Base-by-base conservation (phyloP, 1,284 basidiomycete species). In the Kwoniella shivajii region DNA sequence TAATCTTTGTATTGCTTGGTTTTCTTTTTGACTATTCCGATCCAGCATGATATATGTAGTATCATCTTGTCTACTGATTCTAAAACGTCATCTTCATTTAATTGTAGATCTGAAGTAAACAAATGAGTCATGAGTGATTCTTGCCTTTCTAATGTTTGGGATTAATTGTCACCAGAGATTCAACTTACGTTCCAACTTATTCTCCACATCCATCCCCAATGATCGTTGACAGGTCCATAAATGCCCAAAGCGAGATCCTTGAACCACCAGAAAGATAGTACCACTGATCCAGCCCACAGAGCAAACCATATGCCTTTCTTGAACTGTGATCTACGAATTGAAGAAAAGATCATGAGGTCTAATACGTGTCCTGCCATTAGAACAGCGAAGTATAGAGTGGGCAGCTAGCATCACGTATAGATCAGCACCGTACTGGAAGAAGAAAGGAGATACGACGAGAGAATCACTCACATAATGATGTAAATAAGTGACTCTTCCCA, bases 351-450 rank as follows among this genome's bases (percentile, higher is more conserved):
- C 77, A 92, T 90, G 75, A 95, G 92, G 78, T 99, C 94, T 62
- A 96, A 81, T 44, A 98, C 74, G 74, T 97, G 92, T 0, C 86
- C 90, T 41, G 88, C 81, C 87, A 97, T 92, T 53, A 99, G 79
- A 42, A 98, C 91, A 4, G 93, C 85, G 80, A 99, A 99, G 82
- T 94, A 98, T 13, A 98, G 80, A 0, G 95, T 95, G 2, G 95
- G 95, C 6, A 99, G 86, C 88, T 90, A 22, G 41, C 27, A 31
- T 24, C 10, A 41, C 37, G 22, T 30, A 10, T 47, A 20, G 18
- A 45, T 22, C 18, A 29, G 11, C 20, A n/a, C 11, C 41, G n/a
- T n/a, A 20, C 14, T 13, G 22, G 7, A 41, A 24, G 24, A 16
- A n/a, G n/a, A n/a, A n/a, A n/a, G n/a, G n/a, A 50, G 36, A 38